A percentile compares a stretch with the other conserved stretches of the same genome.
These are phyloP conservation scores for Agrocybe praecox DNA, from an alignment of 768 basidiomycete species.

Conservation along the genomic window DNA sequence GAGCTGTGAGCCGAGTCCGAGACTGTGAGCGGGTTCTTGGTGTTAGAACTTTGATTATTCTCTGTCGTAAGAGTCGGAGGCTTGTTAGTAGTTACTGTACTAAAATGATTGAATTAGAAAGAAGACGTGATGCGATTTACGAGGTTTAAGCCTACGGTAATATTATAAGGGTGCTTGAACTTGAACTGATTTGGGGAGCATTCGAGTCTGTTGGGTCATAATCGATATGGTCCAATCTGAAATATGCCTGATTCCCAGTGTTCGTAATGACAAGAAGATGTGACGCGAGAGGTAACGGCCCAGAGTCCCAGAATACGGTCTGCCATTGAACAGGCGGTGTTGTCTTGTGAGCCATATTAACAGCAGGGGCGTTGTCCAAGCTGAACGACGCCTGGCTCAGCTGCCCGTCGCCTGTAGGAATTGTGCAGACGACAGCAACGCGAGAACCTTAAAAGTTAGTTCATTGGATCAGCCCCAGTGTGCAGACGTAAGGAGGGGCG, in stretches of 20 bases:
- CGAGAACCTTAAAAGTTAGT: constrained; percentile 6
- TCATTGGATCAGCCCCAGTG: background rate
- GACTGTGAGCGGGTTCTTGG: no score
- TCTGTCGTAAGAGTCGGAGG: no score
- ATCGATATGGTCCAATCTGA: constrained; percentile 18
- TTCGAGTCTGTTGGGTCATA: constrained; percentile 16
- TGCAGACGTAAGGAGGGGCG: background rate
- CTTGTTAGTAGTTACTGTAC: background rate
- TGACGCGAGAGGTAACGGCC: constrained; percentile 12
- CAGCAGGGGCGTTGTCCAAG: constrained; percentile 11
- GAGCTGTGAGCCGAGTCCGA: no score
- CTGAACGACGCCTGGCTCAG: constrained; percentile 13
- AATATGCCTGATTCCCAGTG: constrained; percentile 9
- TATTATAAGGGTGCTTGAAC: background rate
- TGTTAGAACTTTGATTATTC: no score
- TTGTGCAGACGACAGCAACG: constrained; percentile 14
- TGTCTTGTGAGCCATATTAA: constrained; percentile 1
- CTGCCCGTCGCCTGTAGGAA: constrained; percentile 13
- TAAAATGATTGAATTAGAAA: background rate
- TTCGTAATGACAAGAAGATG: constrained; percentile 17
- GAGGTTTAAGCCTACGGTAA: background rate
- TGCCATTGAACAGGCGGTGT: constrained; percentile 18
- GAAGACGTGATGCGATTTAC: no score
- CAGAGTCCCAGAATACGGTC: constrained; percentile 15
- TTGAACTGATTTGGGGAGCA: background rate